Percentiles rank a stretch among this genome's conserved stretches.
Conservation (phyloP, 441 rosid genomes). For the Metrosideros polymorpha region DNA sequence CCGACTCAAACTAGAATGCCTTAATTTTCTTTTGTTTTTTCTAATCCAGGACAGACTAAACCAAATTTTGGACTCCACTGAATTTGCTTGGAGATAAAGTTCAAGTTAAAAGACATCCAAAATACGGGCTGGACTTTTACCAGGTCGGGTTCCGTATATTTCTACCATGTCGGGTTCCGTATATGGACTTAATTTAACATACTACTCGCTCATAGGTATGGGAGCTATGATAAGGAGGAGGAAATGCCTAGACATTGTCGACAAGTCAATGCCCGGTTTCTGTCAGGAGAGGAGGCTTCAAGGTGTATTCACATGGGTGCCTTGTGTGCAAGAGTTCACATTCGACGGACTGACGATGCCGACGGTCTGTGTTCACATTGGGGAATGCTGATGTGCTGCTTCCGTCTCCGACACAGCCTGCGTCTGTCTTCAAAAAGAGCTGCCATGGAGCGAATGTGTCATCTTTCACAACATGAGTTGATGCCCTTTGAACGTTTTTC, state of each 20-base stretch:
- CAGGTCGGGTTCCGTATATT: not conserved
- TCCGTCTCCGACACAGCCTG: not conserved
- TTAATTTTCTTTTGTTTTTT: not conserved
- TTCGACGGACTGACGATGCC: no score
- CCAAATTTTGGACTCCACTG: not conserved
- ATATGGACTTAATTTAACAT: not conserved
- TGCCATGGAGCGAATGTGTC: not conserved
- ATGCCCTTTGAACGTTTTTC: no score
- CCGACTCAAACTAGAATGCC: not conserved
- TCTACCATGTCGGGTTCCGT: fast-evolving
- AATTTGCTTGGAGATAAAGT: not conserved
- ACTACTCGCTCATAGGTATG: not conserved
- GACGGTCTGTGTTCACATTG: not conserved
- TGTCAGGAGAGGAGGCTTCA: not conserved
- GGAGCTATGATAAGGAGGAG: conserved; percentile 2
- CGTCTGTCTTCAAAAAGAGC: not conserved
- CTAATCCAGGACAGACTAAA: not conserved
- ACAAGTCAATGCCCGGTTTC: not conserved
- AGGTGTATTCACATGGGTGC: not conserved
- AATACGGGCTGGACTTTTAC: not conserved
- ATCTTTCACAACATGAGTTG: no score
- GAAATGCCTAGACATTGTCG: not conserved
- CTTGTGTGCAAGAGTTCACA: not conserved
- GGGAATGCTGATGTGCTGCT: not conserved
- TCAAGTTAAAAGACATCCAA: not conserved